Conservation (phyloP, 768 basidiomycete species). For the Roridomyces roridus region DNA sequence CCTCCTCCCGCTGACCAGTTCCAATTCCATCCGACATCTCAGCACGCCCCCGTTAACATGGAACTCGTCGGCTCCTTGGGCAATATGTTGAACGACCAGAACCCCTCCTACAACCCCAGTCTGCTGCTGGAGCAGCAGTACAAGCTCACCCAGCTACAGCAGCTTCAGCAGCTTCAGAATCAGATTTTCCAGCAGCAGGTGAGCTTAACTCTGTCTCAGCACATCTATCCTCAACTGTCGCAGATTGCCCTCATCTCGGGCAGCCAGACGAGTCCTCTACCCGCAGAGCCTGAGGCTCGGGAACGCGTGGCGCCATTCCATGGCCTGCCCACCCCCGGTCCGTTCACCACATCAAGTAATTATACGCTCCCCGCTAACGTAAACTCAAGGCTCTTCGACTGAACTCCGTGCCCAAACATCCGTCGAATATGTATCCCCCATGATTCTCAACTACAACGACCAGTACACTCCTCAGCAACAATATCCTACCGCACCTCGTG, state of each 20-base stretch:
- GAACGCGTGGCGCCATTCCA: slow-evolving; percentile 42
- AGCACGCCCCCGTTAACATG: slow-evolving; percentile 19
- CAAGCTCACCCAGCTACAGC: slow-evolving; percentile 78
- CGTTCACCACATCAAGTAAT: slow-evolving; percentile 31
- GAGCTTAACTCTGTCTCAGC: slow-evolving; percentile 29
- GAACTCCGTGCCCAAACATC: slow-evolving; percentile 38
- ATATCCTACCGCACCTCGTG: slow-evolving; percentile 39
- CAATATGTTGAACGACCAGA: slow-evolving; percentile 20
- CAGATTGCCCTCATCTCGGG: slow-evolving; percentile 75
- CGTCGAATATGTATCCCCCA: slow-evolving; percentile 66
- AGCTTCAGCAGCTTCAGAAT: slow-evolving; percentile 78
- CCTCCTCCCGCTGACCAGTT: slow-evolving; percentile 31
- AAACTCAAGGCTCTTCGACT: slow-evolving; percentile 20
- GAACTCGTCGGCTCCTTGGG: slow-evolving; percentile 17
- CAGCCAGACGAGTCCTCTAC: slow-evolving; percentile 46
- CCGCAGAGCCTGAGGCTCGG: slow-evolving; percentile 40
- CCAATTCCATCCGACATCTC: slow-evolving; percentile 9
- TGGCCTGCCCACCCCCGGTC: slow-evolving; percentile 75
- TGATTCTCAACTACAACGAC: slow-evolving; percentile 54
- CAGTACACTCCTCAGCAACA: slow-evolving; percentile 28
- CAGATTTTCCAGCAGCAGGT: slow-evolving; percentile 94
- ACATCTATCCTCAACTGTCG: slow-evolving; percentile 3
- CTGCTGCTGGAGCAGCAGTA: slow-evolving; percentile 77
- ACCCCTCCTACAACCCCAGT: slow-evolving; percentile 43
- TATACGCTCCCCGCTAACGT: slow-evolving; percentile 13